These are phyloP conservation scores for Rehmannia glutinosa DNA, from an alignment of 257 asterid genomes.

Conservation along the genomic window DNA sequence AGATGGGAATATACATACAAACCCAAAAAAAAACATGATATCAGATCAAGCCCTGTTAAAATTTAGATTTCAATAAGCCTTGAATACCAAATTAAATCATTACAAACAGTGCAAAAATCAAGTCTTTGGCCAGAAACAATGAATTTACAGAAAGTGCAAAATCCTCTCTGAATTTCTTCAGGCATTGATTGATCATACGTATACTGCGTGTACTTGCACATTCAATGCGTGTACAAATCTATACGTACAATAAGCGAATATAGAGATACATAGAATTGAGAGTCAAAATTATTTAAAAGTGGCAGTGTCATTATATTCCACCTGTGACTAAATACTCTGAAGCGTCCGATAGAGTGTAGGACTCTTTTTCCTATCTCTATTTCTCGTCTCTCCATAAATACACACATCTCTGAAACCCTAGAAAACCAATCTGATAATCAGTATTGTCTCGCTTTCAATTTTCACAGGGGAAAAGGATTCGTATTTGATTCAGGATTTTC, in stretches of 20 bases:
- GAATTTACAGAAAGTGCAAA: too few species aligned
- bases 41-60: neutral
- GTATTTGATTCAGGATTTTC: neutral
- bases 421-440: neutral
- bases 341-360: constrained; percentile 26
- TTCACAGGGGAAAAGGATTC: neutral
- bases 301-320: constrained; percentile 20
- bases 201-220: constrained; percentile 16
- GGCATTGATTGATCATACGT: neutral
- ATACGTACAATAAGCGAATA: neutral
- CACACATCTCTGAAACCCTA: constrained; percentile 43
- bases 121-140: too few species aligned
- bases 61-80: neutral
- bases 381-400: constrained; percentile 23
- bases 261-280: constrained; percentile 9
- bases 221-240: constrained; percentile 12
- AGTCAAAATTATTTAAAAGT: constrained; percentile 10
- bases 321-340: constrained; percentile 30
- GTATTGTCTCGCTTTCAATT: neutral
- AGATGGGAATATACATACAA: neutral
- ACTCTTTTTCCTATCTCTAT: constrained; percentile 16
- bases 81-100: too few species aligned
- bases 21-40: neutral
- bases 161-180: neutral
- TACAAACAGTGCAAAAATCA: neutral